Evolutionary conservation across 2,329 filamentous ascomycete genomes (phyloP).

Genomic region (Colletotrichum liriopes): DNA sequence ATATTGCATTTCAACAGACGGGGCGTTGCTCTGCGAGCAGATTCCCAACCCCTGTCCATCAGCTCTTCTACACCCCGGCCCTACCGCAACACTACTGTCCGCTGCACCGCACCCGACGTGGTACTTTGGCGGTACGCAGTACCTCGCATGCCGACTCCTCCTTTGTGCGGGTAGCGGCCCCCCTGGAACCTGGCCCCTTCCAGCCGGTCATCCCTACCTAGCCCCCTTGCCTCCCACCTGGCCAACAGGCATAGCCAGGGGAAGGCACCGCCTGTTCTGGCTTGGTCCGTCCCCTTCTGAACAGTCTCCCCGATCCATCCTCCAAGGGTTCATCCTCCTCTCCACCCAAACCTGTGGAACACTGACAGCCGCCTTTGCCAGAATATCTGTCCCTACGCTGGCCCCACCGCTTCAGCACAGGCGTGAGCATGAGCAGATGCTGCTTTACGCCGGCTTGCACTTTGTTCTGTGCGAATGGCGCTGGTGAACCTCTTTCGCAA

Average conservation of each 20-base stretch:
- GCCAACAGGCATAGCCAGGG: slow-evolving; percentile 34
- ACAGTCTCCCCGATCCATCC: slow-evolving; percentile 33
- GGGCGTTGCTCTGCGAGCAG: neutral
- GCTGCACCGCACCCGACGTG: neutral
- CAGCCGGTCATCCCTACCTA: slow-evolving; percentile 34
- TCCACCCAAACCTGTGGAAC: slow-evolving; percentile 26
- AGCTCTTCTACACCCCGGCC: neutral
- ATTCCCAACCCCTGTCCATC: neutral
- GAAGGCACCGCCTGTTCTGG: slow-evolving; percentile 28
- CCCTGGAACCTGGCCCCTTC: slow-evolving; percentile 30
- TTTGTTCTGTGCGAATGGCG: neutral
- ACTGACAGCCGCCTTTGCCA: slow-evolving; percentile 40
- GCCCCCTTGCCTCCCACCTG: slow-evolving; percentile 38
- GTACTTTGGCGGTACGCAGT: slow-evolving; percentile 10
- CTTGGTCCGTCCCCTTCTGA: slow-evolving; percentile 36
- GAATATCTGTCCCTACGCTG: neutral
- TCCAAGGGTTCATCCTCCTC: slow-evolving; percentile 37
- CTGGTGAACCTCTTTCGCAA: neutral
- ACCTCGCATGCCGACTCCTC: neutral
- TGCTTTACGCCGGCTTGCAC: slow-evolving; percentile 2
- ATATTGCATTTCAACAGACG: slow-evolving; percentile 8
- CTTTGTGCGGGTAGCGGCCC: slow-evolving; percentile 1
- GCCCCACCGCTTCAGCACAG: neutral
- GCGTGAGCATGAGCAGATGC: neutral
- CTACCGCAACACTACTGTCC: neutral